Conservation (phyloP, 2,329 filamentous ascomycete species). For the Cladosporium sp. region DNA sequence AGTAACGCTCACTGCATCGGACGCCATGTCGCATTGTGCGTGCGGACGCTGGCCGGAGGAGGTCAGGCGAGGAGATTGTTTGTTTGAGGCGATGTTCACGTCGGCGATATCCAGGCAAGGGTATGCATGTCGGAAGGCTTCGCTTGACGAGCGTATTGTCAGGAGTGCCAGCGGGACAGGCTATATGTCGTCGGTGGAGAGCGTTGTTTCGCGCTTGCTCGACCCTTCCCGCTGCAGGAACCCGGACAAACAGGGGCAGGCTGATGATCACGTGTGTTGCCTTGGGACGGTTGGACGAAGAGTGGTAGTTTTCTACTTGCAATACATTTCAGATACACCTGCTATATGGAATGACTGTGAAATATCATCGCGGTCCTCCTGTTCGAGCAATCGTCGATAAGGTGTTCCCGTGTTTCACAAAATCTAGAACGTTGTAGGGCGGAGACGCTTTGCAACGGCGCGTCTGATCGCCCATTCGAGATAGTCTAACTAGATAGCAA, state of each 20-base stretch:
- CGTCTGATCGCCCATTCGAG: not conserved
- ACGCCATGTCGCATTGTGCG: conserved; percentile 29
- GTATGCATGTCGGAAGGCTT: conserved; percentile 1
- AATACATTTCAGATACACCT: no score
- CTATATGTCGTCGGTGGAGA: not conserved
- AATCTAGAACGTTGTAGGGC: conserved; percentile 6
- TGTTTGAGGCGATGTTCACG: conserved; percentile 2
- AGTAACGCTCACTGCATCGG: conserved; percentile 16
- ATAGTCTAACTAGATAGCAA: not conserved
- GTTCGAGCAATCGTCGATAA: no score
- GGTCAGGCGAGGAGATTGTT: not conserved
- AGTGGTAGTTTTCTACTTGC: no score
- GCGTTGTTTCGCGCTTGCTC: not conserved
- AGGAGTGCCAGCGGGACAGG: not conserved
- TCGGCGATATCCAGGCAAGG: not conserved
- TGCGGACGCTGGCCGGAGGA: conserved; percentile 4
- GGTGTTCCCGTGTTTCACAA: not conserved
- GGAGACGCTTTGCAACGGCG: conserved; percentile 7
- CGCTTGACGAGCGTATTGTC: not conserved
- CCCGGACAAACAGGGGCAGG: not conserved
- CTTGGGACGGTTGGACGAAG: no score
- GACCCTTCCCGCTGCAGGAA: not conserved
- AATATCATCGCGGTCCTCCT: no score
- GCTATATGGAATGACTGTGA: no score
- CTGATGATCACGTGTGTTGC: no score